A percentile compares a stretch with the other conserved stretches of the same genome.
These are phyloP conservation scores for Sergeia podlipaevii DNA, from an alignment of 208 protist species.

Conservation along the genomic window DNA sequence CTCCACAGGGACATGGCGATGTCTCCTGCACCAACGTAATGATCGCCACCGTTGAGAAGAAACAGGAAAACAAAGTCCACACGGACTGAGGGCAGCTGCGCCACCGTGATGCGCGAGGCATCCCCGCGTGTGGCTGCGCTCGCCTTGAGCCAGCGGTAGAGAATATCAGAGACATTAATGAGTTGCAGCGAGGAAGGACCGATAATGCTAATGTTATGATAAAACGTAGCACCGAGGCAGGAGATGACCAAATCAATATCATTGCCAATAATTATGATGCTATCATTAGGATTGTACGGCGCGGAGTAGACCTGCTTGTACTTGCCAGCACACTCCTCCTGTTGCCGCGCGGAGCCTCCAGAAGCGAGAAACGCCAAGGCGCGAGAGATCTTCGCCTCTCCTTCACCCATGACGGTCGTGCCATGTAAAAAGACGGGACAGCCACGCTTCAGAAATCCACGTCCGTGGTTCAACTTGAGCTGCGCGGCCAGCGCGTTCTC, in stretches of 20 bases:
- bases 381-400: slow-evolving; percentile 79
- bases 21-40: slow-evolving; percentile 79
- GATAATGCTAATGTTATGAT: slow-evolving; percentile 79
- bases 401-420: slow-evolving; percentile 75
- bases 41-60: slow-evolving; percentile 83
- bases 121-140: slow-evolving; percentile 34
- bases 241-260: slow-evolving; percentile 87
- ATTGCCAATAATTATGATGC: slow-evolving; percentile 70
- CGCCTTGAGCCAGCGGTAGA: slow-evolving; percentile 74
- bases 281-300: slow-evolving; percentile 63
- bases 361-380: slow-evolving; percentile 66
- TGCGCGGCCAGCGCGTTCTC: slow-evolving; percentile 78
- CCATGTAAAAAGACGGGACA: slow-evolving; percentile 77
- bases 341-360: not conserved
- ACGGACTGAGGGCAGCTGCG: slow-evolving; percentile 66
- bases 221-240: slow-evolving; percentile 74
- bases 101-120: slow-evolving; percentile 23
- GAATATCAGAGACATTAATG: slow-evolving; percentile 62
- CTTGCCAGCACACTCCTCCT: no score
- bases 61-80: slow-evolving; percentile 87
- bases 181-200: slow-evolving; percentile 78
- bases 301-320: slow-evolving; percentile 1
- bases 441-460: slow-evolving; percentile 46
- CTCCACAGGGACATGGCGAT: slow-evolving; percentile 71
- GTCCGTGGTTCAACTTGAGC: slow-evolving; percentile 57